Evolutionary conservation across 2,329 filamentous ascomycete genomes (phyloP), one percentile per base, ranked within the genome.

Genomic region (Fusarium cicatricum): DNA sequence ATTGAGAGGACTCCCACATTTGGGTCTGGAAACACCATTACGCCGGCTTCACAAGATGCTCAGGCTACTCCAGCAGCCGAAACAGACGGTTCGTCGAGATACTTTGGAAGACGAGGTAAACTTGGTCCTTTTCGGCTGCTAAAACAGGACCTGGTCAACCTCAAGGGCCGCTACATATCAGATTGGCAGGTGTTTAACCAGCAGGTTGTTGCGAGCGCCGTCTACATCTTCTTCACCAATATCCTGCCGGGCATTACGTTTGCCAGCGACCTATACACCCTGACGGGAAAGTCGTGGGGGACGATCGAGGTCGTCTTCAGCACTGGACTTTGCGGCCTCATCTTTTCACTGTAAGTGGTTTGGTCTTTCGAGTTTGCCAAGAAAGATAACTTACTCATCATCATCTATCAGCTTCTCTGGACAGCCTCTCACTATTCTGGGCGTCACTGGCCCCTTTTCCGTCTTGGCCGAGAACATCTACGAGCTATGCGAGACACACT

Each of bases 191-290:
- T 81, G 17, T 88, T 89, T 71, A 88, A 88, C 65, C 86, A 89
- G 65, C 74, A 88, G 33, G 75, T 88, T 7, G 73, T 89, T 47
- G 85, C 86, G 19, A 87, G 84, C 65, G 82, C 85, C 2, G 80
- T 88, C 26, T 88, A 87, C 71, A 80, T 88, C 55, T 88, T 88
- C 75, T 88, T 89, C 68, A 88, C 85, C 23, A 88, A 88, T 67
- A 76, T 89, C 6, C 71, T 89, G 11, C 86, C 86, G 0, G 85
- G 86, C 2, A 88, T 89, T 65, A 89, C 86, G 0, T 89, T 89
- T 71, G 85, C 85, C 0, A 86, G 82, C 68, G 86, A 89, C 68
- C 71, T 89, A 52, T 87, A 86, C 66, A 81, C 82, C 5, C 72
- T 85, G 58, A 89, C 86, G 0, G 85, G 85, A 12, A 74, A 81